Percentiles rank a stretch among this genome's conserved stretches.
These are phyloP conservation scores for Eucalyptus sideroxylon DNA, from an alignment of 345 rosid genomes.

Conservation along the genomic window DNA sequence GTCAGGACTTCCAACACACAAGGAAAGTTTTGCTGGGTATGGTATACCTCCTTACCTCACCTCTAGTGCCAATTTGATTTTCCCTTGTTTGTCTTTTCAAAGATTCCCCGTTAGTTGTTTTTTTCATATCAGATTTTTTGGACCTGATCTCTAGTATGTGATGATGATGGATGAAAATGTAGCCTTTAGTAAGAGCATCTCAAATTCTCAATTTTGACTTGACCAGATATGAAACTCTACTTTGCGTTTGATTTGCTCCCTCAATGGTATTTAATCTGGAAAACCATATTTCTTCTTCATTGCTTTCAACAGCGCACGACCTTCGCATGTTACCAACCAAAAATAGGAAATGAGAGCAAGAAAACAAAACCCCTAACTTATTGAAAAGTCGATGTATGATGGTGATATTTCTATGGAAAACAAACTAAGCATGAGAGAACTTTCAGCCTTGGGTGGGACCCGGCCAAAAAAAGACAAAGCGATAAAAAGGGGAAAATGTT, in stretches of 20 bases:
- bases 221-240: background rate
- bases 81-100: background rate
- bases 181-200: background rate
- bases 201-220: background rate
- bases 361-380: background rate
- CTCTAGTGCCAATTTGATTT: background rate
- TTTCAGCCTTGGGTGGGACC: no score
- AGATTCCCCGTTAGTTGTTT: background rate
- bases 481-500: no score
- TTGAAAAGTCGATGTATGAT: background rate
- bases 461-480: no score
- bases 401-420: background rate
- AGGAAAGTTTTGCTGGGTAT: slow-evolving; percentile 74
- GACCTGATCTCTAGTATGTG: background rate
- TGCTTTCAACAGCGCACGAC: background rate
- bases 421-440: background rate
- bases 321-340: background rate
- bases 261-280: background rate
- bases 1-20: slow-evolving; percentile 89
- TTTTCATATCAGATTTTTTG: background rate
- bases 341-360: background rate
- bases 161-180: background rate
- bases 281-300: background rate
- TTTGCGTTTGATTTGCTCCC: background rate
- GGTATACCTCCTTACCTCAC: background rate